phyloP scores from a whole-genome alignment of 1,284 basidiomycete species.

The Papiliotrema nemorosa region DNA sequence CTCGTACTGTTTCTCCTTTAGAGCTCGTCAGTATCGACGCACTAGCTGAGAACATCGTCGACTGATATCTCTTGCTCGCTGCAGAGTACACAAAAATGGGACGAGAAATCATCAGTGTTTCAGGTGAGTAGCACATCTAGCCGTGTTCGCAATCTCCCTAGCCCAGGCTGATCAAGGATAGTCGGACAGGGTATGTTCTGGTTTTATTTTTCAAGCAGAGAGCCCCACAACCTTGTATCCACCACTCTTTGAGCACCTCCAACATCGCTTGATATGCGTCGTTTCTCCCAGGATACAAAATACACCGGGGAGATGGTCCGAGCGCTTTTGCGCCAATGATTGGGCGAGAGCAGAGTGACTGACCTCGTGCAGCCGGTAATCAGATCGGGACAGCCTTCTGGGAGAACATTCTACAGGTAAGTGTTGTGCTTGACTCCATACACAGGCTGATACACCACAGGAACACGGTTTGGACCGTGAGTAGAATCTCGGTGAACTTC shows the following conservation, averaged over 20 bases:
- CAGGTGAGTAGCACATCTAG: slow-evolving; percentile 22
- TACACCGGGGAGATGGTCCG: neutral
- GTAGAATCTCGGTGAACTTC: slow-evolving; percentile 8
- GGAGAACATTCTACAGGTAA: slow-evolving; percentile 44
- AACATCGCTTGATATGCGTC: too few relatives aligned
- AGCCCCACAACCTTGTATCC: neutral
- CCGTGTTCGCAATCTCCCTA: neutral
- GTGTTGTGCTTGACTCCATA: neutral
- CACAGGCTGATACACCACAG: slow-evolving; percentile 9
- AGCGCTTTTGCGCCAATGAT: neutral
- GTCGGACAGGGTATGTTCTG: slow-evolving; percentile 24
- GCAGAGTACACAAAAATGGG: slow-evolving; percentile 32
- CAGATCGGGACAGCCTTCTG: slow-evolving; percentile 47
- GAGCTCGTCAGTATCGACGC: too few relatives aligned
- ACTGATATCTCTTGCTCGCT: too few relatives aligned
- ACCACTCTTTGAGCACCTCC: neutral
- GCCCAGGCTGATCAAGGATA: slow-evolving; percentile 10
- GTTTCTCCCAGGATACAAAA: neutral
- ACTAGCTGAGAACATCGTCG: too few relatives aligned
- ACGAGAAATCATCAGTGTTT: slow-evolving; percentile 41
- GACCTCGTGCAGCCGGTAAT: slow-evolving; percentile 33
- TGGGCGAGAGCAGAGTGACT: neutral
- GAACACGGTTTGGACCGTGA: slow-evolving; percentile 43
- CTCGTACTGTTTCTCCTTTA: too few relatives aligned
- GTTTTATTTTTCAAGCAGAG: neutral